These are phyloP conservation scores for Taiozyma sp. DNA, from an alignment of 1,139 yeast species.

Conservation along the genomic window DNA sequence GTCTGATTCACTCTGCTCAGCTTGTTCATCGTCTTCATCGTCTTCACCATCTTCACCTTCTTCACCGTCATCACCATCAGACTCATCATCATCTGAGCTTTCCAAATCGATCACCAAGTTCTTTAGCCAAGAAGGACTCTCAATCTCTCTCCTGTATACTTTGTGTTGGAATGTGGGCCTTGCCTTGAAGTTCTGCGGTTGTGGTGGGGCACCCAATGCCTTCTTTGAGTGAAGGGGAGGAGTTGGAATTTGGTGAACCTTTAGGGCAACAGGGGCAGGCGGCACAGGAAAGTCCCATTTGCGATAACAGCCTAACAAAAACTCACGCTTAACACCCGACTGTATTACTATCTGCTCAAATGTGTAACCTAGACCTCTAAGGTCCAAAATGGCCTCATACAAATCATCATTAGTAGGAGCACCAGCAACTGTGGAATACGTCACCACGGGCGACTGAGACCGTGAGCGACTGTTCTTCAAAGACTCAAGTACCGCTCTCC, in stretches of 20 bases:
- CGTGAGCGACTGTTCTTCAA: constrained; percentile 12
- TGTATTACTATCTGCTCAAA: constrained; percentile 15
- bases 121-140: constrained; percentile 21
- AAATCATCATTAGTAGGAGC: constrained; percentile 1
- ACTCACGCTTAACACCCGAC: constrained; percentile 15
- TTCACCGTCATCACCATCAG: constrained; percentile 16
- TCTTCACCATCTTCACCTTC: constrained; percentile 16
- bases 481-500: constrained; percentile 21
- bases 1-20: background rate
- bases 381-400: constrained; percentile 17
- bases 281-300: constrained; percentile 18
- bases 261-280: background rate
- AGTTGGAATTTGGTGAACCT: background rate
- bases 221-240: background rate
- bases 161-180: constrained; percentile 11
- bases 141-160: constrained; percentile 9
- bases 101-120: constrained; percentile 20
- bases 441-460: background rate
- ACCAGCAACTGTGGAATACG: background rate
- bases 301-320: constrained; percentile 13
- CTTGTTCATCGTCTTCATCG: constrained; percentile 2
- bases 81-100: constrained; percentile 18
- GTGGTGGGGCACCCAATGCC: background rate
- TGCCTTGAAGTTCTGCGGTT: background rate
- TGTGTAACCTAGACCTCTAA: constrained; percentile 19